Percentiles rank a stretch among this genome's conserved stretches.
Evolutionary conservation across 1,284 basidiomycete genomes (phyloP).

Genomic region (Cutaneotrichosporon mucoides): DNA sequence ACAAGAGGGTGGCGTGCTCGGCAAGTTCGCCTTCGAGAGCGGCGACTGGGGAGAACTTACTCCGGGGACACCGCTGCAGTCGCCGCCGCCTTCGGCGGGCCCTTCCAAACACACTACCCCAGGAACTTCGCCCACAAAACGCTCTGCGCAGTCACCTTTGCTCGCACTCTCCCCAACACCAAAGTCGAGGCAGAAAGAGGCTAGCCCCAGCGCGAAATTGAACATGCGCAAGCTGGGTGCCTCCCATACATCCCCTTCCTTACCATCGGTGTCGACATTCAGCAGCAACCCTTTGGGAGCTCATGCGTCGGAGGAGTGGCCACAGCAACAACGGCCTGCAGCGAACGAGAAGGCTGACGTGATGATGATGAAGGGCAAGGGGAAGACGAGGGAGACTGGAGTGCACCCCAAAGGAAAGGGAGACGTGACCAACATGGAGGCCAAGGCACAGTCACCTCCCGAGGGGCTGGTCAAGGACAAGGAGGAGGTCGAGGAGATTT

Average conservation of each 20-base stretch:
- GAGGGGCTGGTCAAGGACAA: not conserved
- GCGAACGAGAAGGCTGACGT: not conserved
- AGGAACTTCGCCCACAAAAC: not conserved
- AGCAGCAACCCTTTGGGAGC: not conserved
- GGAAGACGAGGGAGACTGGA: not conserved
- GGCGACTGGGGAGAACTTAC: slow-evolving; percentile 6
- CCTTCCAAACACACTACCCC: not conserved
- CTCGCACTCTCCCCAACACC: not conserved
- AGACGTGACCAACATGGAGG: not conserved
- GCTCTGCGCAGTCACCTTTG: not conserved
- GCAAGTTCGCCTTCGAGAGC: slow-evolving; percentile 17
- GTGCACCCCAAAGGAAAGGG: not conserved
- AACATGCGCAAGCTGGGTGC: slow-evolving; percentile 3
- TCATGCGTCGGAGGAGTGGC: not conserved
- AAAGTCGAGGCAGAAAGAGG: not conserved
- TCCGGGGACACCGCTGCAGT: not conserved
- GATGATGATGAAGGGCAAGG: not conserved
- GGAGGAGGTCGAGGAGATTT: slow-evolving; percentile 16
- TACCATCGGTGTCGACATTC: slow-evolving; percentile 1
- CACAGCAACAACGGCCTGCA: not conserved
- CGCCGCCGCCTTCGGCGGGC: not conserved
- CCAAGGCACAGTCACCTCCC: not conserved
- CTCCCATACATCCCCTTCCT: not conserved
- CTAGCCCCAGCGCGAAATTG: not conserved
- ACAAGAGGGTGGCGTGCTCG: slow-evolving; percentile 17